phyloP scores from a whole-genome alignment of 306 rosid genomes.

The Rosa lucieae region DNA sequence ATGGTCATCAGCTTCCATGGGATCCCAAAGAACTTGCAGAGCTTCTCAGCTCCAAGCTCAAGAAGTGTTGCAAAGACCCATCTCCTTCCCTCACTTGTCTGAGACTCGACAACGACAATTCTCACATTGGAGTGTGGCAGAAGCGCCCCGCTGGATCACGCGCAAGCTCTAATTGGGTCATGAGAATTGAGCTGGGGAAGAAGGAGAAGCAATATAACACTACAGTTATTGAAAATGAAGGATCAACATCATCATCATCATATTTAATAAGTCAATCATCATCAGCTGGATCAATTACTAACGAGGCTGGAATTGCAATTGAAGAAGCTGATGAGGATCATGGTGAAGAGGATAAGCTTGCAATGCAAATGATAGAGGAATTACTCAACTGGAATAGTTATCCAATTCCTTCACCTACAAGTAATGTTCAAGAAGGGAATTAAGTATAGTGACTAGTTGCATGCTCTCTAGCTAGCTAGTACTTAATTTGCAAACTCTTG shows the following conservation, averaged over 20 bases:
- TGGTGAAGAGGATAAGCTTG: constrained; percentile 71
- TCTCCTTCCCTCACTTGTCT: constrained; percentile 95
- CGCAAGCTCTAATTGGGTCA: constrained; percentile 84
- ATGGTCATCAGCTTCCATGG: constrained; percentile 35
- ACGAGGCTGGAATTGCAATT: neutral
- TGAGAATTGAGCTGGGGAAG: constrained; percentile 85
- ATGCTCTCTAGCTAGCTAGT: neutral
- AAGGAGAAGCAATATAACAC: constrained; percentile 24
- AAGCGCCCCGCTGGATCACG: constrained; percentile 72
- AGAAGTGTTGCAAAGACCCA: constrained; percentile 78
- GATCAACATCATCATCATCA: neutral
- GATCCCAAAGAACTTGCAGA: constrained; percentile 85
- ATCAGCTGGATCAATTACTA: neutral
- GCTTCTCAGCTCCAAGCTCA: constrained; percentile 79
- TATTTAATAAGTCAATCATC: neutral
- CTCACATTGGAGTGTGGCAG: constrained; percentile 98
- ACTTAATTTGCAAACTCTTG: neutral
- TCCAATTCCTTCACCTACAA: constrained; percentile 36
- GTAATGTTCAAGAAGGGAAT: constrained; percentile 13
- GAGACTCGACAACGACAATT: constrained; percentile 84
- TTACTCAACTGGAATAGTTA: constrained; percentile 74
- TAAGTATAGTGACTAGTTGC: neutral
- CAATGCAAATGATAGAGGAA: constrained; percentile 97
- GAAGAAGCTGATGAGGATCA: constrained; percentile 1
- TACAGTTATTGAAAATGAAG: neutral